Base-by-base conservation (phyloP, 345 rosid species). In the Moringa oleifera region DNA sequence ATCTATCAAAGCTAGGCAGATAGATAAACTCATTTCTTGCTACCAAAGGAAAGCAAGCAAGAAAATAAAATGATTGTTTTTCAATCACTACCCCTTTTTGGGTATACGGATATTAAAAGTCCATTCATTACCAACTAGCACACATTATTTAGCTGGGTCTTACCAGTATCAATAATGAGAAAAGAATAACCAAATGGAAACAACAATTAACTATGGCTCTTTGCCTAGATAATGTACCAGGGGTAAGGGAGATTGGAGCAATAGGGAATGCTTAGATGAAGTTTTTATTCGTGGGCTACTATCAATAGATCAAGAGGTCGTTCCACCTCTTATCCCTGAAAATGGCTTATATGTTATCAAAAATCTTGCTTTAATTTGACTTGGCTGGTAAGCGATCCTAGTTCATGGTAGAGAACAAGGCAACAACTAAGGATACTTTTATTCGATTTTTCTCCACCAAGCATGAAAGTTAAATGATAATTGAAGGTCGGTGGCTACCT, bases 191-290 rank as follows among this genome's bases (percentile, higher is more conserved):
- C 6, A 59, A 59, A 20, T 33, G 63, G 51, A 61, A 50, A 61
- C 55, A 61, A 2, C 65, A 61, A 61, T 55, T 61, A 61, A 50
- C 55, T 61, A 61, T 61, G 65, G 65, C 65, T 61, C 65, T 61
- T 61, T 25, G 65, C 55, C 65, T 49, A 61, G 65, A 61, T 55
- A 61, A 61, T 55, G 1, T 50, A 55, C 65, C 47, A 61, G 37
- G 55, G 23, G 25, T 59, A 59, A 51, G 63, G 63, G 63, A 41
- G 47, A 41, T 41, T 41, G 47, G 47, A 41, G 47, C 47, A 41
- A 41, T 16, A 41, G 47, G 47, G 47, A 41, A 41, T 16, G 47
- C 47, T 16, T 41, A 41, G 47, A 41, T 16, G 47, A 41, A n/a
- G n/a, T n/a, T n/a, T n/a, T n/a, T 16, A 16, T 41, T 41, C 47